phyloP scores from a whole-genome alignment of 2,329 filamentous ascomycete genomes.

The Fusarium nisikadoi region DNA sequence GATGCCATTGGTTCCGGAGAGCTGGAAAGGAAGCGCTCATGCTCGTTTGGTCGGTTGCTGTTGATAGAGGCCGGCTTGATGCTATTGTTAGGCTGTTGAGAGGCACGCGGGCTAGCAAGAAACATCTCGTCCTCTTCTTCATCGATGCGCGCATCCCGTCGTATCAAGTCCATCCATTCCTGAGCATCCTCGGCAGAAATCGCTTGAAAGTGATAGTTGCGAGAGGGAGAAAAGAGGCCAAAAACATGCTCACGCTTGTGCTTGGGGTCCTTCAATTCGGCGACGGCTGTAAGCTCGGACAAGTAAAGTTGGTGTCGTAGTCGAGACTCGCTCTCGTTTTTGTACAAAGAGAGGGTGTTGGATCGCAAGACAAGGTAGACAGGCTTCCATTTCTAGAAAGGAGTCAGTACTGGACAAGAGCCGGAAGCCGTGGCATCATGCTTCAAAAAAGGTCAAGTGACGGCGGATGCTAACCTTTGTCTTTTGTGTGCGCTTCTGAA shows the following conservation, averaged over 20 bases:
- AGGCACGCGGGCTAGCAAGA: slow-evolving; percentile 71
- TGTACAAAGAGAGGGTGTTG: slow-evolving; percentile 91
- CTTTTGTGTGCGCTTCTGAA: slow-evolving; percentile 90
- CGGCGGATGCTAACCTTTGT: slow-evolving; percentile 75
- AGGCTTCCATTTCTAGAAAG: slow-evolving; percentile 83
- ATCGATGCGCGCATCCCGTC: slow-evolving; percentile 82
- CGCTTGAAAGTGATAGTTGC: slow-evolving; percentile 92
- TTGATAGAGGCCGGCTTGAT: slow-evolving; percentile 34
- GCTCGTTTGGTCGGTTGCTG: slow-evolving; percentile 44
- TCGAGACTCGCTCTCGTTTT: slow-evolving; percentile 88
- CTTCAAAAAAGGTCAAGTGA: neutral
- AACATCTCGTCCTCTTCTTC: slow-evolving; percentile 89
- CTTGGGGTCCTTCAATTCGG: slow-evolving; percentile 88
- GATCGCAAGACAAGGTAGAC: slow-evolving; percentile 91
- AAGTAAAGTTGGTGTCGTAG: slow-evolving; percentile 89
- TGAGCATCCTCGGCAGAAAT: slow-evolving; percentile 77
- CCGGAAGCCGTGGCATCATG: neutral
- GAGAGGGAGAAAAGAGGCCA: slow-evolving; percentile 88
- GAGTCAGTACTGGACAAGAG: slow-evolving; percentile 34
- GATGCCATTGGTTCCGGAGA: slow-evolving; percentile 67
- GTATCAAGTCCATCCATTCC: slow-evolving; percentile 87
- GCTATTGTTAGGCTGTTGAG: slow-evolving; percentile 55
- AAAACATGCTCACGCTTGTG: slow-evolving; percentile 89
- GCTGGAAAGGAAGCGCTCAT: slow-evolving; percentile 63
- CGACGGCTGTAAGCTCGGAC: slow-evolving; percentile 90